Conservation (phyloP, 2,329 filamentous ascomycete species). For the Aaosphaeria arxii region DNA sequence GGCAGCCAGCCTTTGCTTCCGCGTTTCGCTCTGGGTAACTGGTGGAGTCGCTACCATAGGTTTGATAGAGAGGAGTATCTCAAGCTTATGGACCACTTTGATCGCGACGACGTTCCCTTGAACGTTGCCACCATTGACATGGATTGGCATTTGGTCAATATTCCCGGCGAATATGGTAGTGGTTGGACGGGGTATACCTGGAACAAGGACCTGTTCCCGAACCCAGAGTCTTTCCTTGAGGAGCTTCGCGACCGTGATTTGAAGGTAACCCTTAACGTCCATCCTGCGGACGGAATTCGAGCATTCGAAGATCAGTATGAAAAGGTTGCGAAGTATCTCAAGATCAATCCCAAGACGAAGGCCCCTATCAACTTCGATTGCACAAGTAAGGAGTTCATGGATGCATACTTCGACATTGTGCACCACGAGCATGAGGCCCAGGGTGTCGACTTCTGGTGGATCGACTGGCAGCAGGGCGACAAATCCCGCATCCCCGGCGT, state of each 20-base stretch:
- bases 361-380: conserved; percentile 57
- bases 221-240: conserved; percentile 52
- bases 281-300: conserved; percentile 59
- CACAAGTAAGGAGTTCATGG: conserved; percentile 52
- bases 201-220: conserved; percentile 57
- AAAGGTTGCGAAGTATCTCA: conserved; percentile 52
- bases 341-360: conserved; percentile 49
- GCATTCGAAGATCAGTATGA: conserved; percentile 56
- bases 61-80: conserved; percentile 58
- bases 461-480: conserved; percentile 65
- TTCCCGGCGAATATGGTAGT: conserved; percentile 32
- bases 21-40: conserved; percentile 60
- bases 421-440: conserved; percentile 55
- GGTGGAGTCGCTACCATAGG: conserved; percentile 63
- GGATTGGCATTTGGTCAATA: conserved; percentile 61
- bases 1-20: conserved; percentile 56
- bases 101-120: conserved; percentile 51
- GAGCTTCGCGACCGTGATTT: conserved; percentile 53
- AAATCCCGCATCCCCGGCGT: conserved; percentile 55
- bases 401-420: conserved; percentile 58
- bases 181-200: conserved; percentile 64
- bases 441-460: conserved; percentile 64
- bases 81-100: conserved; percentile 56
- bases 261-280: conserved; percentile 59
- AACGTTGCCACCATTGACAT: conserved; percentile 62